Evolutionary conservation across 495 filamentous ascomycete species (phyloP).

Genomic region (Oidiodendron maius): DNA sequence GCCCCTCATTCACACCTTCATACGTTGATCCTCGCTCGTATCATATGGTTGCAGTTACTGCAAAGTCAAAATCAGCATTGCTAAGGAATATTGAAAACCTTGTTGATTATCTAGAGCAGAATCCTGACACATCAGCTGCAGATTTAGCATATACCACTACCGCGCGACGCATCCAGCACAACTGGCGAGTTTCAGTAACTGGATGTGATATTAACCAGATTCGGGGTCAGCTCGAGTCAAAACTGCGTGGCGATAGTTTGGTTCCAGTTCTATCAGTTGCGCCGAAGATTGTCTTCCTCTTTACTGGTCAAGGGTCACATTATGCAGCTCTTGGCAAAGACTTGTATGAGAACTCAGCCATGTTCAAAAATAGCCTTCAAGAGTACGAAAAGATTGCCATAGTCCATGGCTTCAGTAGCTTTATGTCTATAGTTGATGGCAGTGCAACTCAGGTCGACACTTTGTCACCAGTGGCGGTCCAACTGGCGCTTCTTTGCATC

Average conservation of each 20-base stretch:
- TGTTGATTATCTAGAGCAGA: constrained; percentile 45
- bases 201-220: constrained; percentile 44
- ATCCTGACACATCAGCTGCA: constrained; percentile 44
- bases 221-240: constrained; percentile 32
- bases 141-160: constrained; percentile 76
- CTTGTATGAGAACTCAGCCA: constrained; percentile 55
- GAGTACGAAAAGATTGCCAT: constrained; percentile 63
- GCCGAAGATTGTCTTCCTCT: constrained; percentile 55
- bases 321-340: constrained; percentile 65
- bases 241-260: constrained; percentile 37
- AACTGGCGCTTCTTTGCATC: constrained; percentile 70
- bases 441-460: constrained; percentile 48
- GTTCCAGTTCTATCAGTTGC: constrained; percentile 29
- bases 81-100: constrained; percentile 44
- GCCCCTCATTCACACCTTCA: constrained; percentile 24
- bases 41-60: constrained; percentile 53
- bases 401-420: constrained; percentile 65
- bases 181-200: constrained; percentile 59
- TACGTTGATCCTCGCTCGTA: constrained; percentile 40
- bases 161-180: constrained; percentile 77
- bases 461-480: constrained; percentile 68
- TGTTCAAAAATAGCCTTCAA: constrained; percentile 67
- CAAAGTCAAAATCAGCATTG: constrained; percentile 51
- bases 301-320: constrained; percentile 67
- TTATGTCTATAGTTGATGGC: constrained; percentile 61